phyloP scores from a whole-genome alignment of 371 early-diverging fungal species.

The Lichtheimia corymbifera region DNA sequence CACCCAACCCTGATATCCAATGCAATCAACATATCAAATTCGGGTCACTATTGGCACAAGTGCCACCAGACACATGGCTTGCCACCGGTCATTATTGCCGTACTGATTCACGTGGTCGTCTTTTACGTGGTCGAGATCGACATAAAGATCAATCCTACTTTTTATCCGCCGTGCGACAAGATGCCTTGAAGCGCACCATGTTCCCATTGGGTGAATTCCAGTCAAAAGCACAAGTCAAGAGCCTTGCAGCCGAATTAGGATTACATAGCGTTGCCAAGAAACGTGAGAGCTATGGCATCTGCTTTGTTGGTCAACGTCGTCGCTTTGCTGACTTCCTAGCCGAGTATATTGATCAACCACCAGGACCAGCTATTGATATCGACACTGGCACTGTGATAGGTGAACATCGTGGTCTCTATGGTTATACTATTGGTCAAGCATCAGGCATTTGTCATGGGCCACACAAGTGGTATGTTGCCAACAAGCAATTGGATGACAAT shows the following conservation, averaged over 20 bases:
- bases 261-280: slow-evolving; percentile 63
- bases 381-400: slow-evolving; percentile 55
- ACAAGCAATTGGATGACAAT: slow-evolving; percentile 33
- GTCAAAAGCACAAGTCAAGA: slow-evolving; percentile 73
- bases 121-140: slow-evolving; percentile 62
- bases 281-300: slow-evolving; percentile 95
- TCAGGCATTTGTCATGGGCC: slow-evolving; percentile 60
- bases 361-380: slow-evolving; percentile 64
- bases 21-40: slow-evolving; percentile 95
- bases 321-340: slow-evolving; percentile 80
- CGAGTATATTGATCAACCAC: slow-evolving; percentile 58
- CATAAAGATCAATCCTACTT: slow-evolving; percentile 95
- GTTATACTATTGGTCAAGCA: slow-evolving; percentile 77
- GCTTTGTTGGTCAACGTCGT: slow-evolving; percentile 88
- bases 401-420: slow-evolving; percentile 69
- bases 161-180: slow-evolving; percentile 67
- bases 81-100: slow-evolving; percentile 93
- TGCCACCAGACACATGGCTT: slow-evolving; percentile 56
- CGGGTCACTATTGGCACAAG: slow-evolving; percentile 70
- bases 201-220: slow-evolving; percentile 84
- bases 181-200: slow-evolving; percentile 56
- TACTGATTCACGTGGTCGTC: slow-evolving; percentile 21
- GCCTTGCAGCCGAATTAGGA: slow-evolving; percentile 60
- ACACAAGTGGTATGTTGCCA: slow-evolving; percentile 60
- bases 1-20: slow-evolving; percentile 92